Evolutionary conservation across 257 asterid species (phyloP), one percentile per base, ranked within the genome.

Genomic region (Solanum pinnatisectum): DNA sequence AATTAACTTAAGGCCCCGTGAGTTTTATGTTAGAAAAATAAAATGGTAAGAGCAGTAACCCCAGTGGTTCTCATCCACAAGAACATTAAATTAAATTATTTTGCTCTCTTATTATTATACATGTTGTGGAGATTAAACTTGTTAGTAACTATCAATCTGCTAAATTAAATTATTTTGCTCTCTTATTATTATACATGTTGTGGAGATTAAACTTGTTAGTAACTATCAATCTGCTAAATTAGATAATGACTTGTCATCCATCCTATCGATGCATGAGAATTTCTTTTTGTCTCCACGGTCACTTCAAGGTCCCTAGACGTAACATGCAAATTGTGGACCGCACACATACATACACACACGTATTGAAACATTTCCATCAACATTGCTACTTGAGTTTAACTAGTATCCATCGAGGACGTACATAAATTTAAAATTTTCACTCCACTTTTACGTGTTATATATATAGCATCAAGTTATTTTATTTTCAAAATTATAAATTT

Each of bases 181-280:
- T 44, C 39, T 14, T 15, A 44, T 14, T 44, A 32, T 18, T 56
- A 56, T 46, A 81, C 23, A 30, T 81, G 42, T 81, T 18, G 15
- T 46, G 30, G 11, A 81, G 37, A 81, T 16, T 46, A 81, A 81
- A 44, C 6, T 27, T 81, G 30, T 81, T 81, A 8, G 42, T 4
- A 79, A 16, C 15, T 18, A 46, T 81, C 67, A 86, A 90, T 88
- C 71, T 68, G 59, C 65, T 81, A 18, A 81, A 30, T 30, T 59
- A 39, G 93, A 94, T 56, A 92, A 90, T 84, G 94, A 93, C 92
- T 86, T 78, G 67, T 32, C 65, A 6, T 88, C 88, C 89, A 85
- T 85, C 89, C 87, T 76, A 77, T 79, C 67, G 65, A 88, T 84
- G 87, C 77, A 87, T 88, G 89, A 67, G 81, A 85, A 70, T 72